phyloP scores from a whole-genome alignment of 768 basidiomycete genomes.

The Imleria badia region DNA sequence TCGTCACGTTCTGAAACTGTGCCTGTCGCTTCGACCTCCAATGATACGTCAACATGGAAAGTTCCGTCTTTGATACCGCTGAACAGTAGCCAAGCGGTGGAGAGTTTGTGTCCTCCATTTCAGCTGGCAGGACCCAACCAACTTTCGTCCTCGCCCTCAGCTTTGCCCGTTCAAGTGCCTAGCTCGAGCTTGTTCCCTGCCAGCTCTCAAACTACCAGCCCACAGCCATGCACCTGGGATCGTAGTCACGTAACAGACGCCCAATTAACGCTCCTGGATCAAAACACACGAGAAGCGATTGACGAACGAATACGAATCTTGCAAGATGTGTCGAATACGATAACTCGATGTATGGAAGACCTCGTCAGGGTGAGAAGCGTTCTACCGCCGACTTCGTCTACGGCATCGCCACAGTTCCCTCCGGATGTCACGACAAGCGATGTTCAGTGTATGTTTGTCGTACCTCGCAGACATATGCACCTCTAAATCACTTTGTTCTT shows the following conservation, averaged over 20 bases:
- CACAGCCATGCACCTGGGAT: conserved; percentile 37
- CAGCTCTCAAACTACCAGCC: not conserved
- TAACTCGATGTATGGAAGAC: conserved; percentile 78
- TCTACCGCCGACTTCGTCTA: conserved; percentile 45
- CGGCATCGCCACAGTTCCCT: conserved; percentile 7
- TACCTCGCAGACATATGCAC: not conserved
- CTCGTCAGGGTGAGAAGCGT: conserved; percentile 72
- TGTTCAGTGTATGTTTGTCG: conserved; percentile 15
- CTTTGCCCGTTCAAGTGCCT: not conserved
- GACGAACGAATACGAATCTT: conserved; percentile 81
- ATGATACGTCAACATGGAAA: conserved; percentile 18
- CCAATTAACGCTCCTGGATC: conserved; percentile 65
- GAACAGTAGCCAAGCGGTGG: conserved; percentile 8
- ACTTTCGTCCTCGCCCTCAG: conserved; percentile 9
- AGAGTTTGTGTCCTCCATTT: not conserved
- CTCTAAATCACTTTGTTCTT: not conserved
- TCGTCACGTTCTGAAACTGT: conserved; percentile 7
- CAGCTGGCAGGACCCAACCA: conserved; percentile 2
- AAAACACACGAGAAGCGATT: conserved; percentile 73
- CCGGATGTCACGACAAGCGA: conserved; percentile 6
- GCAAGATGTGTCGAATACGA: conserved; percentile 70
- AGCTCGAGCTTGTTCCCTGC: not conserved
- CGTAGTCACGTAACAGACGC: conserved; percentile 37
- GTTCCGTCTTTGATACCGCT: conserved; percentile 28
- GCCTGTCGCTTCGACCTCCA: conserved; percentile 3